phyloP scores from a whole-genome alignment of 1,284 basidiomycete genomes.

The Amylostereum areolatum region DNA sequence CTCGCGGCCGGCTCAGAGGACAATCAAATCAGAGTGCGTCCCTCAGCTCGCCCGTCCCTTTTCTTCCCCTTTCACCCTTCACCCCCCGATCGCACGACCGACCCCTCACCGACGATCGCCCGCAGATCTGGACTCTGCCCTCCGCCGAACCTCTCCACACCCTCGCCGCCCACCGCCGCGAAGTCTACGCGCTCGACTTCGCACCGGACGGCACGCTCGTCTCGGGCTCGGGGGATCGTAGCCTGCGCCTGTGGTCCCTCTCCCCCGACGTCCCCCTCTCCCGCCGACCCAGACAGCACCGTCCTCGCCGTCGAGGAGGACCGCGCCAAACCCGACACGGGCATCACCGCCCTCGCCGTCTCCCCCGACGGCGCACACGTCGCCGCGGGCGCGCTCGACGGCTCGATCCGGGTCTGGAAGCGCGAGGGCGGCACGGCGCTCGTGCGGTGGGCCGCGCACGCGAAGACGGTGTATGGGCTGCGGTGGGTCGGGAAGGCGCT shows the following conservation, averaged over 20 bases:
- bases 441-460: constrained; percentile 4
- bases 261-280: constrained; percentile 31
- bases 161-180: constrained; percentile 77
- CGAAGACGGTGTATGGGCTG: constrained; percentile 30
- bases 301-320: constrained; percentile 58
- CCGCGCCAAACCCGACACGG: constrained; percentile 57
- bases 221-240: constrained; percentile 88
- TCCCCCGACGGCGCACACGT: constrained; percentile 43
- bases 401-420: constrained; percentile 85
- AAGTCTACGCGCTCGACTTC: constrained; percentile 90
- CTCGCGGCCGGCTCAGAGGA: constrained; percentile 85
- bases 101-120: too few species aligned
- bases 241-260: constrained; percentile 87
- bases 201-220: constrained; percentile 76
- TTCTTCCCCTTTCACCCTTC: background rate
- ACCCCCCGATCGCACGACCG: too few species aligned
- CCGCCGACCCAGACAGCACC: background rate
- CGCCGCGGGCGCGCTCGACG: constrained; percentile 24
- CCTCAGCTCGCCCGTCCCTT: constrained; percentile 5
- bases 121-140: constrained; percentile 82
- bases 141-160: constrained; percentile 2
- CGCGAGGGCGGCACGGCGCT: background rate
- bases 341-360: constrained; percentile 76
- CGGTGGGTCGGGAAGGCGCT: constrained; percentile 51
- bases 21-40: constrained; percentile 69